Conservation (phyloP, 352 stramenopile genomes). For the Phytophthora pisi region DNA sequence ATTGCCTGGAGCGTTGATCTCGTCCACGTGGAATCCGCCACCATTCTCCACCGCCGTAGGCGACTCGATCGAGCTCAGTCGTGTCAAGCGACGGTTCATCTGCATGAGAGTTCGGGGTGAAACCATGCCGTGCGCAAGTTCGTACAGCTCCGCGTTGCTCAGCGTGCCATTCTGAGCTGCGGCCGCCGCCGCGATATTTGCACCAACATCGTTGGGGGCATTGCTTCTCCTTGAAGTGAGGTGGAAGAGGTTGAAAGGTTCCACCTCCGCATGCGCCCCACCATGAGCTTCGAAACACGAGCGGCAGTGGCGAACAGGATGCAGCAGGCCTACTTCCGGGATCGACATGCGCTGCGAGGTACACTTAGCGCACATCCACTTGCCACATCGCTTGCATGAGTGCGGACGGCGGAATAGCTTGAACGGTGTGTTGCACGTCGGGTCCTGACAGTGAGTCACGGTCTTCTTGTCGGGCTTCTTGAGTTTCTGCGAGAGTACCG, state of each 20-base stretch:
- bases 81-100: conserved; percentile 68
- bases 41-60: conserved; percentile 47
- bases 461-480: conserved; percentile 89
- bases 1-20: conserved; percentile 46
- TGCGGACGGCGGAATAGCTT: conserved; percentile 86
- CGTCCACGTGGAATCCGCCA: conserved; percentile 46
- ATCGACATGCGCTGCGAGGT: conserved; percentile 82
- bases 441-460: conserved; percentile 79
- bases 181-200: conserved; percentile 19
- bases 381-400: conserved; percentile 84
- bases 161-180: conserved; percentile 36
- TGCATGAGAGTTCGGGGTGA: conserved; percentile 71
- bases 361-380: conserved; percentile 88
- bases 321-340: conserved; percentile 76
- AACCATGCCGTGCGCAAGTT: conserved; percentile 78
- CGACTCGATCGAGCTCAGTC: conserved; percentile 79
- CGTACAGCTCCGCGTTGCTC: conserved; percentile 81
- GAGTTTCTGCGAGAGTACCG: conserved; percentile 59
- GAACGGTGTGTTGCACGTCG: conserved; percentile 69
- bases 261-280: conserved; percentile 63
- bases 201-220: conserved; percentile 13
- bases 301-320: conserved; percentile 81
- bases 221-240: conserved; percentile 14
- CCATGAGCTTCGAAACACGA: conserved; percentile 76
- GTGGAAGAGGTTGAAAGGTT: conserved; percentile 74